Evolutionary conservation across 768 basidiomycete genomes (phyloP), one percentile per base, ranked within the genome.

Genomic region (Lactarius trivialis): DNA sequence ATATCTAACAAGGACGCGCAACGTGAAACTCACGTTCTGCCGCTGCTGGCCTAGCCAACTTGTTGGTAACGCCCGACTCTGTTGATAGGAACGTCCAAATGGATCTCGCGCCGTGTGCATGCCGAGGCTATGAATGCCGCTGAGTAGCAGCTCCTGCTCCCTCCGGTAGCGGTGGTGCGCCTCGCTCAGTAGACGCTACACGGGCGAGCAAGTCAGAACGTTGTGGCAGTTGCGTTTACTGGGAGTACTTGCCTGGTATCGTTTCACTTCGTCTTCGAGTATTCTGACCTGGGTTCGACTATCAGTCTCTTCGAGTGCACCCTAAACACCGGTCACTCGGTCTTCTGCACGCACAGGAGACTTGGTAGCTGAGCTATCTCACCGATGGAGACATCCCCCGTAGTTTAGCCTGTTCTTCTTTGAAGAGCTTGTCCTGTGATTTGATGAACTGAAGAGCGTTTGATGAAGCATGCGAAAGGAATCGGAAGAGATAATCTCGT

Each of bases 381-480:
- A 86, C 86, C 43, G 81, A 73, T 36, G 77, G 70, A 52, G 73
- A 73, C 58, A 74, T 68, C 24, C 76, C 77, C 33, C 75, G 76
- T 67, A 79, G 80, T 55, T 84, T 82, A 5, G 85, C 83, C 55
- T 86, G 85, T 69, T 88, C 86, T 69, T 92, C 89, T 67, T 88
- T 89, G 75, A 94, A 88, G 32, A 93, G 78, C 66, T 89, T 89
- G 75, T 97, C 93, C 72, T 96, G 94, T 34, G 85, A 81, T 71
- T 92, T 93, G 77, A 98, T 93, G 73, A 96, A 94, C 91, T 95
- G 6, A 6, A 24, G 45, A 69, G 24, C 24, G 28, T 7, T 12
- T 11, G 33, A 24, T 58, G 4, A 51, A 15, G 17, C 49, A 15
- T n/a, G 24, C 21, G 15, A 21, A 11, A 21, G 19, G 17, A 7